Base-by-base conservation (phyloP, 2,329 filamentous ascomycete genomes). In the Sporothrix humicola region DNA sequence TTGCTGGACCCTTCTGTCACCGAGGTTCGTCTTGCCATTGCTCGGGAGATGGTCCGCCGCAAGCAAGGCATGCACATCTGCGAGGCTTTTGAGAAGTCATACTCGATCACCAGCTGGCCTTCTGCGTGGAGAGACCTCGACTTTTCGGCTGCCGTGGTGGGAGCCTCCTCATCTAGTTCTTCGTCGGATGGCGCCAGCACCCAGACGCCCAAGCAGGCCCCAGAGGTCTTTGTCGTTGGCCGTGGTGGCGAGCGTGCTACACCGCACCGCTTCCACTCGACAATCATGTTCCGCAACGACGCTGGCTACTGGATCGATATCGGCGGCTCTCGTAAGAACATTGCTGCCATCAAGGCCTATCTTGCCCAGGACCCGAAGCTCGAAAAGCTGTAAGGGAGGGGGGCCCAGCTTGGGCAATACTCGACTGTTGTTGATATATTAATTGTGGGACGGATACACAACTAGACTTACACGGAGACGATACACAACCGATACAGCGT, bases 41-140 rank as follows among this genome's bases (percentile, higher is more conserved):
- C 56, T 13, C 73, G 70, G 15, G 73, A 74, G n/a, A 72, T 74
- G 65, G 73, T 52, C 13, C 70, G 69, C 26, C 70, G 63, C 46
- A 66, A 59, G 12, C 70, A 72, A 26, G 1, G 15, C 9, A 44
- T 72, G 56, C 70, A 74, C 50, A 72, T 44, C 46, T 74, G 73
- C 58, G 73, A 74, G 56, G 63, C 69, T 2, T 48, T 74, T 48
- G 69, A 72, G 26, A 48, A 5, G 42, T 74, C 73, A 2, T 74
- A 46, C 20, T 31, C 61, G 12, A 26, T 72, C 31, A 69, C 63
- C 2, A 74, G 54, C 63, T 74, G 73, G 73, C 2, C 26, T 15
- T 54, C 69, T 12, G 73, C 73, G 8, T 74, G 73, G 73, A 61
- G 52, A 12, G 61, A 23, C 12, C n/a, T 74, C 1, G 69, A 74